Percentiles rank a stretch among this genome's conserved stretches.
Evolutionary conservation across 1,284 basidiomycete genomes (phyloP).

Genomic region (Ceratobasidium sp.): DNA sequence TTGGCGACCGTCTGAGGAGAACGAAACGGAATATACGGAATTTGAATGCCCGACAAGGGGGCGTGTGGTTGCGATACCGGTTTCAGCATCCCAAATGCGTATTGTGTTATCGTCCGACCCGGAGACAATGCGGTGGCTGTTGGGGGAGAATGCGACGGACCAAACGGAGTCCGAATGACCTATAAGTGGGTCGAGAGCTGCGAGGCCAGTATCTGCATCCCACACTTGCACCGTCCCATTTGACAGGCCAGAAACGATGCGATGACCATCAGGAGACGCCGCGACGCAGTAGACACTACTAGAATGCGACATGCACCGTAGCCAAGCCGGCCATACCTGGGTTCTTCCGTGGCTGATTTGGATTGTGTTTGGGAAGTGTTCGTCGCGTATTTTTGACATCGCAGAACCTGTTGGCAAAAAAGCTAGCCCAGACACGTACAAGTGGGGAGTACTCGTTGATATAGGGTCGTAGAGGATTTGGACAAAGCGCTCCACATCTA

Average conservation of each 20-base stretch:
- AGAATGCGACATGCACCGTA: slow-evolving; percentile 11
- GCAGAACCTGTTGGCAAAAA: not conserved
- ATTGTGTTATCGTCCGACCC: slow-evolving; percentile 3
- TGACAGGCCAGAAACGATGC: not conserved
- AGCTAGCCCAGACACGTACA: slow-evolving; percentile 40
- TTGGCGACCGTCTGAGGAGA: slow-evolving; percentile 30
- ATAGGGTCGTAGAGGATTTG: slow-evolving; percentile 29
- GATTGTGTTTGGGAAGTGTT: slow-evolving; percentile 11
- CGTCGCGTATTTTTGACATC: not conserved
- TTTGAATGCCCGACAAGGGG: not conserved
- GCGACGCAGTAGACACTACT: not conserved
- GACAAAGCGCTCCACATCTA: slow-evolving; percentile 32
- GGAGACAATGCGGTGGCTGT: not conserved
- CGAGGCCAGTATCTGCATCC: slow-evolving; percentile 3
- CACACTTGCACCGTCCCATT: slow-evolving; percentile 7
- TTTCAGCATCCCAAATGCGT: not conserved
- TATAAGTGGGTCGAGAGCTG: not conserved
- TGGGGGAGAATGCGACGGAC: not conserved
- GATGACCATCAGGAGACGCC: slow-evolving; percentile 8
- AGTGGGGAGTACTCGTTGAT: slow-evolving; percentile 24
- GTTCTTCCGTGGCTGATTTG: not conserved
- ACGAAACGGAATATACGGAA: slow-evolving; percentile 2
- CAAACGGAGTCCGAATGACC: not conserved
- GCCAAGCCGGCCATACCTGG: not conserved
- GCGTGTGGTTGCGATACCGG: not conserved